Percentiles rank a stretch among this genome's conserved stretches.
Evolutionary conservation across 176 grass and related monocot species (phyloP).

Genomic region (Oryza australiensis): DNA sequence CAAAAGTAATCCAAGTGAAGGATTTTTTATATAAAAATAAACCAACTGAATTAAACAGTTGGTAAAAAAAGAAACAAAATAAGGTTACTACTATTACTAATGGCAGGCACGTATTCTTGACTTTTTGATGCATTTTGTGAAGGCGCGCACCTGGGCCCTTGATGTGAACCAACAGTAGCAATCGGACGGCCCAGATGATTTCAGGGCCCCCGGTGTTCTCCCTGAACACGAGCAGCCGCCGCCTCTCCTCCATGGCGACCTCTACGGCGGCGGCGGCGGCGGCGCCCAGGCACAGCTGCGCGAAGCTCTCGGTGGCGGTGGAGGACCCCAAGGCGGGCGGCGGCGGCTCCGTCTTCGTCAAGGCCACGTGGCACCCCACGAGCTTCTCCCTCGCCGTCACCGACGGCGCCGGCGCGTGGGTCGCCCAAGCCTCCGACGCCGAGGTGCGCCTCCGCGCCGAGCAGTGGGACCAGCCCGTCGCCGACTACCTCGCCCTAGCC

Average conservation of each 20-base stretch:
- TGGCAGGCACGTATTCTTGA: too few species aligned
- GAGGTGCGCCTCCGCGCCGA: slow-evolving; percentile 87
- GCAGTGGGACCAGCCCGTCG: slow-evolving; percentile 86
- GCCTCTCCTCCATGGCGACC: slow-evolving; percentile 11
- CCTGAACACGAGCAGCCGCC: background rate
- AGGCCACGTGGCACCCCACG: slow-evolving; percentile 72
- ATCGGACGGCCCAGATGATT: background rate
- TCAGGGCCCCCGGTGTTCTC: background rate
- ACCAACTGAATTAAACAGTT: too few species aligned
- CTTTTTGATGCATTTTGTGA: background rate
- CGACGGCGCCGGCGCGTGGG: slow-evolving; percentile 73
- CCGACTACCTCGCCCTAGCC: slow-evolving; percentile 65
- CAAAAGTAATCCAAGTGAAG: too few species aligned
- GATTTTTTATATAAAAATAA: too few species aligned
- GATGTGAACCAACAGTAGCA: background rate
- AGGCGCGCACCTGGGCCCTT: background rate
- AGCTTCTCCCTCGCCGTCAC: slow-evolving; percentile 81
- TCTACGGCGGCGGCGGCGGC: slow-evolving; percentile 26
- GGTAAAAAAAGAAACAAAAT: too few species aligned
- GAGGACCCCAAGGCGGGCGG: slow-evolving; percentile 56
- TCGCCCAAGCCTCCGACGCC: slow-evolving; percentile 73
- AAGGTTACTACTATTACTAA: too few species aligned
- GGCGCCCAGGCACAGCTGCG: slow-evolving; percentile 72
- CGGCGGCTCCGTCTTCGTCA: slow-evolving; percentile 52
- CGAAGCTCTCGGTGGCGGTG: slow-evolving; percentile 66